Conservation (phyloP, 2,329 filamentous ascomycete genomes). For the Ilyonectria mors-panacis region DNA sequence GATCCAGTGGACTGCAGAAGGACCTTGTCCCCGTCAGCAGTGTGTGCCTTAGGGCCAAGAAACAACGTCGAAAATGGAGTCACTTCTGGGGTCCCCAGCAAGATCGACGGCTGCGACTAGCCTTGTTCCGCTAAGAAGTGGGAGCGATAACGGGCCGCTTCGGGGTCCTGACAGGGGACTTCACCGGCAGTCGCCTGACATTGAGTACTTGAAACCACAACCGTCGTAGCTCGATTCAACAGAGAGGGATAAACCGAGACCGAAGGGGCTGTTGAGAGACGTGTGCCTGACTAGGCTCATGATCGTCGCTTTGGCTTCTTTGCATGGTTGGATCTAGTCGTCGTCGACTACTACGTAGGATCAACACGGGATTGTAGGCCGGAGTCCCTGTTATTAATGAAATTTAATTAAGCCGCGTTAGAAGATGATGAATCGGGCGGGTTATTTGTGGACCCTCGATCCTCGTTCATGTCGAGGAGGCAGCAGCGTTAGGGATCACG, state of each 20-base stretch:
- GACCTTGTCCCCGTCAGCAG: conserved; percentile 1
- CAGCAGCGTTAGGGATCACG: conserved; percentile 15
- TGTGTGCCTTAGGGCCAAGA: conserved; percentile 27
- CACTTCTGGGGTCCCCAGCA: conserved; percentile 30
- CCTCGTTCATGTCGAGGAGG: neutral
- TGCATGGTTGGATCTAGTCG: neutral
- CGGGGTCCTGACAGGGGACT: neutral
- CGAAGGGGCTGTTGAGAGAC: neutral
- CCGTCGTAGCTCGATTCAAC: neutral
- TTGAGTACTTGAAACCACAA: neutral
- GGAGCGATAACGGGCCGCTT: conserved; percentile 21
- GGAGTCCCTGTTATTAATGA: neutral
- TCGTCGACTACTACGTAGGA: neutral
- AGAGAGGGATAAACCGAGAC: no score
- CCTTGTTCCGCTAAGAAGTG: conserved; percentile 17
- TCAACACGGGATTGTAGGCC: neutral
- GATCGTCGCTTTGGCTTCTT: neutral
- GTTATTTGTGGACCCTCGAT: conserved; percentile 16
- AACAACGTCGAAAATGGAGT: conserved; percentile 36
- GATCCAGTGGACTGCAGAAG: neutral
- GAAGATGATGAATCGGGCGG: conserved; percentile 17
- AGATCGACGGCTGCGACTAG: conserved; percentile 18
- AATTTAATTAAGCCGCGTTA: conserved; percentile 8
- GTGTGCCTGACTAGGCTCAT: neutral
- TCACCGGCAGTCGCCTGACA: conserved; percentile 1